phyloP scores from a whole-genome alignment of 2,329 filamentous ascomycete species.

The Colletotrichum limetticola region DNA sequence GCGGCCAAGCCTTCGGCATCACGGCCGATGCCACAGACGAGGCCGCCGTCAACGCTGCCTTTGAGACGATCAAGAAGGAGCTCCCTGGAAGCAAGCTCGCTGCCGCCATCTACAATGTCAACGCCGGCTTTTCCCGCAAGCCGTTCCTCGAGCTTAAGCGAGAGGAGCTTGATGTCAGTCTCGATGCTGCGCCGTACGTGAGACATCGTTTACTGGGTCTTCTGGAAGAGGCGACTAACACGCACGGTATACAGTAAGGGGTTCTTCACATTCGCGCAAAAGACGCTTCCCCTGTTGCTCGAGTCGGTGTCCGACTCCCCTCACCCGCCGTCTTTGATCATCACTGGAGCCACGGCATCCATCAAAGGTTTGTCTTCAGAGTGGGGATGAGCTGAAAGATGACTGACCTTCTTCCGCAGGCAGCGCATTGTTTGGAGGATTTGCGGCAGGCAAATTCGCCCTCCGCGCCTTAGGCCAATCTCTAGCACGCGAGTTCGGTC shows the following conservation, averaged over 20 bases:
- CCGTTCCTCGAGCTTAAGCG: conserved; percentile 67
- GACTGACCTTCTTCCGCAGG: not conserved
- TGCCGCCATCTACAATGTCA: conserved; percentile 79
- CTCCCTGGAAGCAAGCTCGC: conserved; percentile 65
- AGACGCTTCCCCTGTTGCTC: conserved; percentile 76
- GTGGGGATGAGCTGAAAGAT: not conserved
- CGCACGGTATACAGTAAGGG: conserved; percentile 60
- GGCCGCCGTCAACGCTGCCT: conserved; percentile 54
- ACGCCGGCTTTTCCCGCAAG: conserved; percentile 60
- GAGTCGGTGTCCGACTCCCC: conserved; percentile 64
- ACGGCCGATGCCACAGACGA: conserved; percentile 70
- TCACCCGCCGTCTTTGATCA: conserved; percentile 82
- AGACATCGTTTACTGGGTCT: not conserved
- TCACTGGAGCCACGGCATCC: conserved; percentile 88
- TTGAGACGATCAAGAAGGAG: conserved; percentile 70
- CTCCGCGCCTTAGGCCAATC: conserved; percentile 78
- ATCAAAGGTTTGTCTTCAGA: conserved; percentile 73
- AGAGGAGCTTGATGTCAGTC: conserved; percentile 60
- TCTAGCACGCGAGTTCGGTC: conserved; percentile 85
- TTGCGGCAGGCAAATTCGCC: conserved; percentile 85
- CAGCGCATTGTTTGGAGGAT: conserved; percentile 47
- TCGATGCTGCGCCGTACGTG: conserved; percentile 61
- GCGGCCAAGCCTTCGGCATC: conserved; percentile 78
- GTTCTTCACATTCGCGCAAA: conserved; percentile 81
- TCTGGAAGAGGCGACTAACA: not conserved